These are phyloP conservation scores for Lithohypha guttulata DNA, from an alignment of 2,329 filamentous ascomycete genomes.

Conservation along the genomic window DNA sequence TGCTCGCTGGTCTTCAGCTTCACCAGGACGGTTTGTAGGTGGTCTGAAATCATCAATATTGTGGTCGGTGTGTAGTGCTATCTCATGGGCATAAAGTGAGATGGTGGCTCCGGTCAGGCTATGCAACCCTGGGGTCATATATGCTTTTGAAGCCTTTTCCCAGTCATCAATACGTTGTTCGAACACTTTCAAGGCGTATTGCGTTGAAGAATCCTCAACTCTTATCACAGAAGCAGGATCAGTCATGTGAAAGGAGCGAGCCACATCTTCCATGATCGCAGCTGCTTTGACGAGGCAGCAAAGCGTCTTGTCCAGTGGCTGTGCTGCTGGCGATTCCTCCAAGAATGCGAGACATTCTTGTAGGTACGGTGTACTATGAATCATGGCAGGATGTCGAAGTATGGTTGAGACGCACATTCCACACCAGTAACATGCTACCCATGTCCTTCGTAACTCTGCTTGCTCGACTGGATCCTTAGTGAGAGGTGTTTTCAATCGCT, in stretches of 20 bases:
- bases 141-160: constrained; percentile 40
- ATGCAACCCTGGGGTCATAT: constrained; percentile 40
- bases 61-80: constrained; percentile 56
- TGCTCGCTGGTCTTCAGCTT: constrained; percentile 18
- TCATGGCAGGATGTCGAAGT: constrained; percentile 45
- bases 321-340: constrained; percentile 43
- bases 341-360: constrained; percentile 50
- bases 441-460: constrained; percentile 47
- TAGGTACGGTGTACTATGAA: constrained; percentile 53
- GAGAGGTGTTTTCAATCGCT: constrained; percentile 33
- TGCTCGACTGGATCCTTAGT: constrained; percentile 36
- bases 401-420: constrained; percentile 43
- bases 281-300: constrained; percentile 47
- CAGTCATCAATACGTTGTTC: constrained; percentile 55
- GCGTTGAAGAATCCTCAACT: constrained; percentile 52
- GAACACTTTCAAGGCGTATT: constrained; percentile 53
- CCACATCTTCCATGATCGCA: constrained; percentile 57
- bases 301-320: constrained; percentile 44
- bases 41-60: constrained; percentile 41
- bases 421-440: constrained; percentile 46
- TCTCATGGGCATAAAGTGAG: constrained; percentile 64
- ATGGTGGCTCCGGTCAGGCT: constrained; percentile 53
- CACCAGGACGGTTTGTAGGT: constrained; percentile 32
- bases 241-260: constrained; percentile 53
- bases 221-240: constrained; percentile 44